Conservation (phyloP, 768 basidiomycete species). For the Agrocybe pediades region DNA sequence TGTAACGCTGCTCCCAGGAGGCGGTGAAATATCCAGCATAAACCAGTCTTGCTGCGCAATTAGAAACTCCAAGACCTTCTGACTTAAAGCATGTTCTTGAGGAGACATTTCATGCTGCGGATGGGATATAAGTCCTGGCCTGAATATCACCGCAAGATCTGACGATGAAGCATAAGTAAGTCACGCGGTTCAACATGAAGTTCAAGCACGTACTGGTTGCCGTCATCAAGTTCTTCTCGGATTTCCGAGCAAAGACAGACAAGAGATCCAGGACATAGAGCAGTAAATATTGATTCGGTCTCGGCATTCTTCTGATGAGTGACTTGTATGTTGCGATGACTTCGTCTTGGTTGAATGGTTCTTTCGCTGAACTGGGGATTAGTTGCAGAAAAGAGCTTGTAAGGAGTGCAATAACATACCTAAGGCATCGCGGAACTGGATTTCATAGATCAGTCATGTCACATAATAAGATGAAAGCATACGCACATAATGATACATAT, state of each 20-base stretch:
- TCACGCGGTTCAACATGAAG: neutral
- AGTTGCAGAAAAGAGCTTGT: neutral
- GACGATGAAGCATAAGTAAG: slow-evolving; percentile 4
- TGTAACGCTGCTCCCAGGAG: slow-evolving; percentile 26
- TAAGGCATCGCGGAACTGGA: slow-evolving; percentile 77
- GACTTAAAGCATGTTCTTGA: slow-evolving; percentile 83
- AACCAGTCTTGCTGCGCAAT: slow-evolving; percentile 98
- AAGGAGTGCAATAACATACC: slow-evolving; percentile 38
- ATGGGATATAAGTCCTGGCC: slow-evolving; percentile 91
- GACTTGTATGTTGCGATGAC: slow-evolving; percentile 80
- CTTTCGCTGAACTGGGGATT: slow-evolving; percentile 49
- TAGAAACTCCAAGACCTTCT: slow-evolving; percentile 90
- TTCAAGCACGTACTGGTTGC: slow-evolving; percentile 73
- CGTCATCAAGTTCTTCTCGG: slow-evolving; percentile 94
- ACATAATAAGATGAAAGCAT: slow-evolving; percentile 12
- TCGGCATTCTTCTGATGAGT: slow-evolving; percentile 83
- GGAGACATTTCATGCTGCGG: slow-evolving; percentile 86
- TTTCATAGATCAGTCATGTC: slow-evolving; percentile 2
- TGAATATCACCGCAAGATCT: slow-evolving; percentile 98
- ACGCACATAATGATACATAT: slow-evolving; percentile 86
- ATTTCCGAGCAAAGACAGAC: slow-evolving; percentile 91
- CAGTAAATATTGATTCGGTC: slow-evolving; percentile 92
- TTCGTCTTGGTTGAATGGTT: slow-evolving; percentile 68
- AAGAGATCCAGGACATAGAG: slow-evolving; percentile 96
- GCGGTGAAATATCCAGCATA: slow-evolving; percentile 82